Percentiles rank a stretch among this genome's conserved stretches.
Evolutionary conservation across 2,329 filamentous ascomycete species (phyloP).

Genomic region (Phialophora expanda): DNA sequence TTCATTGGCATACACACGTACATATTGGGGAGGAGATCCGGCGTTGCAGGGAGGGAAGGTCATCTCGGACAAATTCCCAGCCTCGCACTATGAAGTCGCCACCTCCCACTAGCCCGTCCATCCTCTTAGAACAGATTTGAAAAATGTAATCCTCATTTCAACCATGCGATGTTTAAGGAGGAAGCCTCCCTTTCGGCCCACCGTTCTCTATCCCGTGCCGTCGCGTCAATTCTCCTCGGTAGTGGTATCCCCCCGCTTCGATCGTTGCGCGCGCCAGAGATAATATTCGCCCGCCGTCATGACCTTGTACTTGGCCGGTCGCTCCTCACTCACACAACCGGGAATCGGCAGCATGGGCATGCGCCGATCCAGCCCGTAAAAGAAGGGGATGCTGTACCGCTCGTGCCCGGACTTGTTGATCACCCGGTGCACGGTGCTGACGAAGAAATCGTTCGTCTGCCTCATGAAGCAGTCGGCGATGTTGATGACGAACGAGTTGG

Average conservation of each 20-base stretch:
- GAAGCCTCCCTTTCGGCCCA: too few relatives aligned
- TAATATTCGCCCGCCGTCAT: slow-evolving; percentile 45
- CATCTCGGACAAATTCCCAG: too few relatives aligned
- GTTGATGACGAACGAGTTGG: slow-evolving; percentile 53
- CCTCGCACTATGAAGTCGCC: too few relatives aligned
- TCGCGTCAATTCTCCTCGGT: neutral
- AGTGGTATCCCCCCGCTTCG: slow-evolving; percentile 20
- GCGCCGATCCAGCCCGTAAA: slow-evolving; percentile 38
- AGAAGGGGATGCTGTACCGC: slow-evolving; percentile 51
- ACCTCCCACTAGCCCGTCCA: too few relatives aligned
- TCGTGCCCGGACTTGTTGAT: slow-evolving; percentile 47
- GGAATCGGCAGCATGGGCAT: slow-evolving; percentile 40
- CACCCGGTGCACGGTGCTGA: slow-evolving; percentile 51
- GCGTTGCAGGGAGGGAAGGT: too few relatives aligned
- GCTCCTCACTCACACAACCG: slow-evolving; percentile 41
- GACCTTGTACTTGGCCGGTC: slow-evolving; percentile 44
- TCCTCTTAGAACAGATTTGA: too few relatives aligned
- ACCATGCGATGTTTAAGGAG: too few relatives aligned
- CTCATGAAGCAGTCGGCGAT: slow-evolving; percentile 53
- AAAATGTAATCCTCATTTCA: too few relatives aligned
- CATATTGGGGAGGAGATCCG: too few relatives aligned
- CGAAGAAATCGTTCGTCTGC: slow-evolving; percentile 51
- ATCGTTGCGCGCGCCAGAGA: slow-evolving; percentile 27
- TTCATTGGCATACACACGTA: too few relatives aligned
- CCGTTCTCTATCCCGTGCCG: neutral